Evolutionary conservation across 2,329 filamentous ascomycete genomes (phyloP).

Genomic region (Beauveria scarabaeidicola): DNA sequence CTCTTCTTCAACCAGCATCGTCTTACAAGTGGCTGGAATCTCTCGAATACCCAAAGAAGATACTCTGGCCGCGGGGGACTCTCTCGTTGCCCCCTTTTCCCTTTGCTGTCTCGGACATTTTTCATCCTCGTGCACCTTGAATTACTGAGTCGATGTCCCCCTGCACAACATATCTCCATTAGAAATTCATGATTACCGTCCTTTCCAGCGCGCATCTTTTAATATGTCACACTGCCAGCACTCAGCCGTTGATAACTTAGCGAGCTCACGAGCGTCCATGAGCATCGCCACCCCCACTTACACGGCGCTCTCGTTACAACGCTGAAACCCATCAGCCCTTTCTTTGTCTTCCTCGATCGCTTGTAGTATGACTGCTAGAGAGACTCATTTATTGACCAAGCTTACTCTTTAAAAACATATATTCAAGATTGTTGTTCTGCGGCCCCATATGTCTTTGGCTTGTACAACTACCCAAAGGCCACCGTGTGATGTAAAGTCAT

Average conservation of each 20-base stretch:
- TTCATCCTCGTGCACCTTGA: background rate
- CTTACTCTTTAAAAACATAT: no score
- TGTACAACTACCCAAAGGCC: no score
- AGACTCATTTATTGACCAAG: no score
- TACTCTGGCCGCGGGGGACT: background rate
- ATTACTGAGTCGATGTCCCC: background rate
- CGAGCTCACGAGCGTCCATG: conserved; percentile 19
- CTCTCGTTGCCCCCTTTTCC: background rate
- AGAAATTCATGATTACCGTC: no score
- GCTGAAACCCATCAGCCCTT: background rate
- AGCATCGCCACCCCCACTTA: conserved; percentile 15
- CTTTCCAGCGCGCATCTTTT: no score
- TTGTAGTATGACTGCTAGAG: no score
- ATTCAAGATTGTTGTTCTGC: no score
- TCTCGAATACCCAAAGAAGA: background rate
- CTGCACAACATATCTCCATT: background rate
- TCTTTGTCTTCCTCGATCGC: no score
- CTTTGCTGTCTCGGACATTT: background rate
- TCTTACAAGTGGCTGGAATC: background rate
- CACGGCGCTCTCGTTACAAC: background rate
- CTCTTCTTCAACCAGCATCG: background rate
- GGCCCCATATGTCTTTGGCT: no score
- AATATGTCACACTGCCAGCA: background rate
- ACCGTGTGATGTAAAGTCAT: no score
- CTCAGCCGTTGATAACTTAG: background rate